Base-by-base conservation (phyloP, 2,329 filamentous ascomycete genomes). In the Penicillium glabrum region DNA sequence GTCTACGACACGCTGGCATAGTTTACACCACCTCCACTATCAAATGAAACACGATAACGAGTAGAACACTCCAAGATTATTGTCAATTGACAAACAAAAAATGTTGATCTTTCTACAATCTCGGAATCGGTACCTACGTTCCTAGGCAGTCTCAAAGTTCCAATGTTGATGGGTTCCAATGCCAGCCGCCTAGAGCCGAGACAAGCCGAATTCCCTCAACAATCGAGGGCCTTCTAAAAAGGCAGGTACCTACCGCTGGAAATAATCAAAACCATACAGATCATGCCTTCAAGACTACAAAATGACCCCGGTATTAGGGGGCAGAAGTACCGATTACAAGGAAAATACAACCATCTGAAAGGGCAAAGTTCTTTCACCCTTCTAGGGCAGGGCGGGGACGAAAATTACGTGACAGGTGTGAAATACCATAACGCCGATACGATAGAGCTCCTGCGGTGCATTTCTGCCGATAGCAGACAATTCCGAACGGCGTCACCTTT, bases 401-500 rank as follows among this genome's bases (percentile, higher is more conserved):
- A 41, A 23, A 23, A 41, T 41, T 39, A 41, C 39, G 39, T 41
- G 39, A 41, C 39, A 23, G n/a, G 39, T 41, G 39, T 41, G 39
- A 41, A 41, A 41, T 41, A 41, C 39, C 19, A 41, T 21, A 41
- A 41, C 39, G 39, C 39, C 39, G 39, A 41, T 41, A 41, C 39
- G 19, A 41, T 14, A 23, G 19, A 41, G 39, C 39, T 41, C 19
- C 10, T 41, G 39, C 39, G 39, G 39, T 41, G 19, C 39, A 41
- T n/a, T 41, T 41, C 23, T 41, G 39, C 39, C 39, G 39, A 41
- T 41, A 39, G 13, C 47, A 41, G 33, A 13, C 23, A 16, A 50
- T 41, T 29, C 37, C 46, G 21, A 55, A 45, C 47, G 39, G 44
- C 51, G 53, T 62, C 55, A 57, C 46, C 29, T 57, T 58, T 63